Evolutionary conservation across 345 rosid genomes (phyloP), one percentile per base, ranked within the genome.

Genomic region (Crucihimalaya himalaica): DNA sequence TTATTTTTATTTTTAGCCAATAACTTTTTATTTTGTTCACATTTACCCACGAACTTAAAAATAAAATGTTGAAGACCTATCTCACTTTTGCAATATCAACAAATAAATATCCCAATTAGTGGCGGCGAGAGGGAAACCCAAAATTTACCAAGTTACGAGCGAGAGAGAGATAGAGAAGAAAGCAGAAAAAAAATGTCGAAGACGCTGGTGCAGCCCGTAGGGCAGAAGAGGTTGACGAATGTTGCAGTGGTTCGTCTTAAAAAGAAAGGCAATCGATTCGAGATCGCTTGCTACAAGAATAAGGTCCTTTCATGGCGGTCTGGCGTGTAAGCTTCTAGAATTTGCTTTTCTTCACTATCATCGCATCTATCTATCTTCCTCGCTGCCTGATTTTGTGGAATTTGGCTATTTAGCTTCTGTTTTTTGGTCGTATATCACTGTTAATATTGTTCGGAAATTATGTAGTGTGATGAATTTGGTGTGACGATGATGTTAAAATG

Each of bases 301-400:
- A 95, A 95, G 80, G 98, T 95, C 86, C 97, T 95, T 47, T 95
- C 98, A 4, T 95, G 99, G 99, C 99, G 99, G 56, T 88, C 97
- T 14, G 86, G 88, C 80, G 96, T 90, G 99, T 95, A 80, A 83
- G 96, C 71, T 3, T 27, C 31, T 4, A 27, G 28, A 27, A 5
- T 46, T 1, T 64, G 37, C 21, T 47, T 71, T 4, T 2, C 25
- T 1, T 47, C 2, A 13, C 51, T 27, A 66, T 63, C 13, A 13
- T 58, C 54, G 53, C 23, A 5, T 48, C 8, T 2, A 7, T 59
- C 40, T 23, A 23, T 23, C 25, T 23, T 23, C 0, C 25, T 23
- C 2, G 25, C 25, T 23, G 37, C 7, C 35, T 6, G 56, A 31
- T 47, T 48, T 65, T 20, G 32, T 2, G 2, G 29, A 42, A 25